Evolutionary conservation across 2,329 filamentous ascomycete genomes (phyloP), one percentile per base, ranked within the genome.

Genomic region (Cladophialophora carrionii): DNA sequence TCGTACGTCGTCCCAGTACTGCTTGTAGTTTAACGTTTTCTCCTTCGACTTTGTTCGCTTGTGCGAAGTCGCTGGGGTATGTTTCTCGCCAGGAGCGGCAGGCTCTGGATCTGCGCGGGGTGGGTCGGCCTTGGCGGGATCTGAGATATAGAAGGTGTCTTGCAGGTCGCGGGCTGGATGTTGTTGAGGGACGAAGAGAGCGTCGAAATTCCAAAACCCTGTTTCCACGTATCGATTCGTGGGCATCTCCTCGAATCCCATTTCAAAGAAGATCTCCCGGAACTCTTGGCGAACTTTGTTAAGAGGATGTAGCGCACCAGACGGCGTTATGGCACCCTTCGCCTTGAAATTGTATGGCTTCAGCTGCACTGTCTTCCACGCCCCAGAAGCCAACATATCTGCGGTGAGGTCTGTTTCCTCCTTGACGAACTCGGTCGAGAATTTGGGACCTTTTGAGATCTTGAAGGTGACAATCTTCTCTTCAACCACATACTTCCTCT

Each of bases 171-270:
- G 91, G 65, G 95, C 95, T 58, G 95, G 95, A 78, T 99, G 95
- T 84, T 99, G 95, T 80, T 96, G 95, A 32, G 94, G 94, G 60
- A 98, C 94, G 78, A 94, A 97, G 69, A 99, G 91, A 26, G 93
- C 88, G 75, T 98, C 94, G 78, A 98, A 98, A 80, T 98, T 98
- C 92, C 95, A 99, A 88, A 98, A 97, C 54, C 94, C 93, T 12
- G 93, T 94, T 81, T 99, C 95, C 68, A 98, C 93, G 76, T 89
- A 97, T 77, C 91, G 87, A 80, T 90, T 90, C 57, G 94, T 97
- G 14, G 93, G 91, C 95, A 99, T 98, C 83, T 99, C 95, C 74
- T 94, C 89, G 82, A 98, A 99, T 60, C 94, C 95, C 88, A 96
- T 96, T 77, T 96, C 92, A 80, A 99, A 98, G 87, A 99, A 99